phyloP scores from a whole-genome alignment of 2,329 filamentous ascomycete species.

The Talaromyces sp. region DNA sequence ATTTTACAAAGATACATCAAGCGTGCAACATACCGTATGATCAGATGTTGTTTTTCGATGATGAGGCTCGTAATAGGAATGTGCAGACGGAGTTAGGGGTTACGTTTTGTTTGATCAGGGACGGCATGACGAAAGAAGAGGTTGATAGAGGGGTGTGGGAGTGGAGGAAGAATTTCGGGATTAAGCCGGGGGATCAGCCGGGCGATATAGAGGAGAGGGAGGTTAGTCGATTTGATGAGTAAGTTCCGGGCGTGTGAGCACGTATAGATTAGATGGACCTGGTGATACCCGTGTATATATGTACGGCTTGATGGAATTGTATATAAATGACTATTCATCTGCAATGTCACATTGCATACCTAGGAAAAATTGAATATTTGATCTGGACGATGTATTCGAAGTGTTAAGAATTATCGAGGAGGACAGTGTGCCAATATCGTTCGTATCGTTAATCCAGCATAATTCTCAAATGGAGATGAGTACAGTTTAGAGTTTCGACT shows the following conservation, averaged over 20 bases:
- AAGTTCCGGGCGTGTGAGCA: neutral
- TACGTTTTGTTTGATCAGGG: slow-evolving; percentile 75
- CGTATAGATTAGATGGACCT: neutral
- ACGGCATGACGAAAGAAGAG: slow-evolving; percentile 73
- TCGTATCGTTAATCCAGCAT: no score
- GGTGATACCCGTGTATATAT: neutral
- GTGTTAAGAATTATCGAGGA: no score
- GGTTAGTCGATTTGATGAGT: slow-evolving; percentile 17
- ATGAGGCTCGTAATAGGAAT: slow-evolving; percentile 81
- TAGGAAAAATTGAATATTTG: no score
- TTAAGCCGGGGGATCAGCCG: slow-evolving; percentile 14
- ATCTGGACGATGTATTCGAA: no score
- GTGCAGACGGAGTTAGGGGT: slow-evolving; percentile 72
- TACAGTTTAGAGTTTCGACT: no score
- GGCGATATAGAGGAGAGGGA: slow-evolving; percentile 14
- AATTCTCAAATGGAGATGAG: no score
- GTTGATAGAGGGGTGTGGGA: slow-evolving; percentile 73
- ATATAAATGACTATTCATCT: neutral
- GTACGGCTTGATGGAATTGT: neutral
- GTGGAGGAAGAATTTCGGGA: slow-evolving; percentile 61
- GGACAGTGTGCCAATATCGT: no score
- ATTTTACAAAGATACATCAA: slow-evolving; percentile 72
- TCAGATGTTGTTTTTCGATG: slow-evolving; percentile 95
- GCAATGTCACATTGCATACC: no score
- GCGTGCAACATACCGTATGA: slow-evolving; percentile 67